Evolutionary conservation across 345 rosid species (phyloP).

Genomic region (Jatropha curcas): DNA sequence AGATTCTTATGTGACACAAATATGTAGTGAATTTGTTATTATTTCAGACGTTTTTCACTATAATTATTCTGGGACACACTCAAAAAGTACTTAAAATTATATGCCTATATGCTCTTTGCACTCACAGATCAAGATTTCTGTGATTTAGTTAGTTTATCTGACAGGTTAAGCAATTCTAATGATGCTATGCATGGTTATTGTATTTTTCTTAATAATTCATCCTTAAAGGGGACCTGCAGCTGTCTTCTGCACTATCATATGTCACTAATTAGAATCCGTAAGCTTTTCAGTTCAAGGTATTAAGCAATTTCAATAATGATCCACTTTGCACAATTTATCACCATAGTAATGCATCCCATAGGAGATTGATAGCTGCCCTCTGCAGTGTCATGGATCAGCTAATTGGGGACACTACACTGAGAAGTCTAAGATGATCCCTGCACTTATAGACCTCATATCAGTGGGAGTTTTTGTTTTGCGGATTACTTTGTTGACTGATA

Average conservation of each 20-base stretch:
- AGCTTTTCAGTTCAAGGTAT: too few species aligned
- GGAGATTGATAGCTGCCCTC: background rate
- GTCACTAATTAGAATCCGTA: background rate
- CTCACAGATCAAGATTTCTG: background rate
- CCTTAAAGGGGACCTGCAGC: background rate
- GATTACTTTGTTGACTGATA: slow-evolving; percentile 11
- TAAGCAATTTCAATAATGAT: too few species aligned
- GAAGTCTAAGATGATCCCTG: background rate
- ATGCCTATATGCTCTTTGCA: background rate
- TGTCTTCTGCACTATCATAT: background rate
- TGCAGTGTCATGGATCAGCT: background rate
- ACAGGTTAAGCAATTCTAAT: background rate
- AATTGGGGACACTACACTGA: background rate
- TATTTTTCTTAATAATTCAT: background rate
- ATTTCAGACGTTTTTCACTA: background rate
- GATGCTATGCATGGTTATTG: background rate
- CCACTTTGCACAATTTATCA: too few species aligned
- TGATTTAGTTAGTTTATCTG: background rate
- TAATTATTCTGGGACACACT: background rate
- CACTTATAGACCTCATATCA: background rate
- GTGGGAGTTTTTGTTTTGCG: background rate
- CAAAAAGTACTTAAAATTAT: background rate
- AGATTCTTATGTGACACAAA: background rate
- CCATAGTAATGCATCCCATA: too few species aligned
- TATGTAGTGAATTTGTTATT: background rate